Base-by-base conservation (phyloP, 306 rosid species). In the Pterocarpus santalinus region DNA sequence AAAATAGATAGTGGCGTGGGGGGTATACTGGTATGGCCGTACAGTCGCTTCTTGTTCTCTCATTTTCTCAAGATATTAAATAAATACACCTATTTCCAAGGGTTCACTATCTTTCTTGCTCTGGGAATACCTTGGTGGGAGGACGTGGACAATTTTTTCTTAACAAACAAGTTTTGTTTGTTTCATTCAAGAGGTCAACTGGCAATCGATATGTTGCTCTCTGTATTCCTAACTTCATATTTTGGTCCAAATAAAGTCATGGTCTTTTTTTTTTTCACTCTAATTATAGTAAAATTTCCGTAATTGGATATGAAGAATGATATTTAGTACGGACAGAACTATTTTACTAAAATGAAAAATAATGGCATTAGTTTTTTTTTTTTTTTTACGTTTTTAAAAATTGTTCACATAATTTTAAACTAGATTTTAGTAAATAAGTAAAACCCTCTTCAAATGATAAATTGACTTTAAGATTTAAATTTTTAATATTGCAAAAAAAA, bases 1-100 rank as follows among this genome's bases (percentile, higher is more conserved):
- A 86, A 77, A 79, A 77, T 83, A 89, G 85, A 79, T 85, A 78
- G 85, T 87, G 89, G 84, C 46, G 75, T 82, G 47, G 86, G 87
- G 84, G 81, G 82, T 74, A 82, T 77, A 65, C 57, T 65, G 87
- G 70, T 84, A 36, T 58, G 85, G 79, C 28, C 28, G 28, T 79
- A 47, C 77, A 77, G 83, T 75, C 15, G 80, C 82, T 87, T 85
- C 74, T 64, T 74, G 76, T 65, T 62, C 81, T 80, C 73, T 81
- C 64, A 71, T 71, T 44, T 75, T 80, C 75, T 81, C 82, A 33
- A 77, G 52, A 34, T 64, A 81, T 70, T 75, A 73, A 75, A 84
- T 73, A 76, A 87, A 78, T 67, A 51, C 72, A 82, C 63, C 17
- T 2, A 41, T 1, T 30, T 64, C 1, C 5, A 62, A 55, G 65